phyloP scores from a whole-genome alignment of 1,284 basidiomycete genomes.

The Pseudozyma tsukubaensis region DNA sequence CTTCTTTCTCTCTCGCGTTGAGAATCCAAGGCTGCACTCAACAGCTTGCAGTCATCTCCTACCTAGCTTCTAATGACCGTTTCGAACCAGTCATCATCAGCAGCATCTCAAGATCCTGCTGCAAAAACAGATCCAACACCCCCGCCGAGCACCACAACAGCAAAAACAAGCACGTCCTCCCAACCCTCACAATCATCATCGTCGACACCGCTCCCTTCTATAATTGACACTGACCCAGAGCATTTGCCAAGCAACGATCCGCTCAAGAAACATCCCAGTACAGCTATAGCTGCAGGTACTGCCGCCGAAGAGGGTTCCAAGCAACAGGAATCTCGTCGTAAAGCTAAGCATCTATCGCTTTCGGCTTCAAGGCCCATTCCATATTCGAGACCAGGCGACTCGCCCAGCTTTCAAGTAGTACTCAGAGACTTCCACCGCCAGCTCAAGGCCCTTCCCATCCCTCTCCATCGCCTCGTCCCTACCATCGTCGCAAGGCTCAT shows the following conservation, averaged over 20 bases:
- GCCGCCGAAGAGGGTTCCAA: slow-evolving; percentile 37
- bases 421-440: slow-evolving; percentile 58
- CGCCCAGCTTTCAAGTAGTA: slow-evolving; percentile 36
- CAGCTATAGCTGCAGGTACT: slow-evolving; percentile 34
- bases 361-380: slow-evolving; percentile 21
- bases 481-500: slow-evolving; percentile 51
- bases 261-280: slow-evolving; percentile 27
- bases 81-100: slow-evolving; percentile 24
- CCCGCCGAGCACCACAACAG: not conserved
- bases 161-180: slow-evolving; percentile 12
- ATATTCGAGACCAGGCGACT: slow-evolving; percentile 42
- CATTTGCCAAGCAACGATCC: slow-evolving; percentile 35
- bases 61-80: slow-evolving; percentile 21
- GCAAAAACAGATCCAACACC: not conserved
- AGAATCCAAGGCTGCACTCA: too few relatives aligned
- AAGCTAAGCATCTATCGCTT: slow-evolving; percentile 44
- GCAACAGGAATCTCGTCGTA: slow-evolving; percentile 42
- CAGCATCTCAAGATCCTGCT: slow-evolving; percentile 29
- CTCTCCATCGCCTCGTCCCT: slow-evolving; percentile 59
- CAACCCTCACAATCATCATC: slow-evolving; percentile 3
- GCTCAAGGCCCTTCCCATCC: slow-evolving; percentile 57
- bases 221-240: slow-evolving; percentile 31
- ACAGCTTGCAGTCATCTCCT: not conserved
- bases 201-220: slow-evolving; percentile 5
- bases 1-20: too few relatives aligned